phyloP scores from a whole-genome alignment of 2,329 filamentous ascomycete species.

The Ophiostoma novo-ulmi region DNA sequence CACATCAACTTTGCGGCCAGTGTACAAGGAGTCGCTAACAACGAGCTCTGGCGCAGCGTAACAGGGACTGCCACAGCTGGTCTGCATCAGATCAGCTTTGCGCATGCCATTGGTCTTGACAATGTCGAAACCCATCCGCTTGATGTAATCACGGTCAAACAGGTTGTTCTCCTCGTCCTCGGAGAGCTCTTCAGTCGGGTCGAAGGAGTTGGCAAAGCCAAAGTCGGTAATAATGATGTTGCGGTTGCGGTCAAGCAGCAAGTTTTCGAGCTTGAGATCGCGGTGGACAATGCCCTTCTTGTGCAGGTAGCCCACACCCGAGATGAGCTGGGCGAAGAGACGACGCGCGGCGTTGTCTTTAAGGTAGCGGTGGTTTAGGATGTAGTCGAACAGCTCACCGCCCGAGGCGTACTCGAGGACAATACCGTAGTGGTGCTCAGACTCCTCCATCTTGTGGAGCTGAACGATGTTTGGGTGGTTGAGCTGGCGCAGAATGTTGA shows the following conservation, averaged over 20 bases:
- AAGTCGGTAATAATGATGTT: conserved; percentile 99
- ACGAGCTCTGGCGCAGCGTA: conserved; percentile 96
- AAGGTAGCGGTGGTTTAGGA: conserved; percentile 90
- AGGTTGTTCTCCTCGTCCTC: conserved; percentile 88
- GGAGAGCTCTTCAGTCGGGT: conserved; percentile 76
- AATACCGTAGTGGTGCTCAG: conserved; percentile 93
- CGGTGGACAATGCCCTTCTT: conserved; percentile 98
- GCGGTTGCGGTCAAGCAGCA: conserved; percentile 88
- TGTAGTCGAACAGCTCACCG: conserved; percentile 96
- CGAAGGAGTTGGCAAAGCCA: conserved; percentile 97
- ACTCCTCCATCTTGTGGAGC: conserved; percentile 97
- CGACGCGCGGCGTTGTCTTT: conserved; percentile 89
- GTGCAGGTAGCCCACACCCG: conserved; percentile 93
- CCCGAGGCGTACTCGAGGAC: conserved; percentile 97
- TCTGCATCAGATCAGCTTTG: conserved; percentile 95
- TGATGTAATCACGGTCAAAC: conserved; percentile 81
- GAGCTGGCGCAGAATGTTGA: conserved; percentile 80
- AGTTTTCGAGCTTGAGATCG: conserved; percentile 92
- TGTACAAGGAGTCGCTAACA: conserved; percentile 95
- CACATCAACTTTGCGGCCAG: conserved; percentile 94
- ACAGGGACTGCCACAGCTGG: conserved; percentile 95
- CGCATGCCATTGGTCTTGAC: conserved; percentile 68
- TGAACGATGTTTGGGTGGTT: conserved; percentile 94
- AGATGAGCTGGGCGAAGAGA: conserved; percentile 91
- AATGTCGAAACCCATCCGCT: conserved; percentile 77